Conservation (phyloP, 768 basidiomycete genomes). For the Calocera cornea region DNA sequence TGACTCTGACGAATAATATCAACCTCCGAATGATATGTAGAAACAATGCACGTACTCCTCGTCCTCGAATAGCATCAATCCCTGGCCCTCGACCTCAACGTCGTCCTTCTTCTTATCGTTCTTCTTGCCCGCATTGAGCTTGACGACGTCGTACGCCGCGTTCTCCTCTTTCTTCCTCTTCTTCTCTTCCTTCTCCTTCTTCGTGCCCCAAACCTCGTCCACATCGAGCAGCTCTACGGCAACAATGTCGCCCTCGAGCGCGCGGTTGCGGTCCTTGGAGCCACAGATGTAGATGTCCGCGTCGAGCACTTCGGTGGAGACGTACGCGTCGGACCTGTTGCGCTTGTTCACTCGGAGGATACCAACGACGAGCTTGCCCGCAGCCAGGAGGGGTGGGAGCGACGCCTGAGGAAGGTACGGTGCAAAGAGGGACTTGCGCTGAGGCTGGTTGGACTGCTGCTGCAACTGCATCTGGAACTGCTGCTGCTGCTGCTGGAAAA, state of each 20-base stretch:
- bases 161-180: slow-evolving; percentile 99
- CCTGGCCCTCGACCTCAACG: slow-evolving; percentile 98
- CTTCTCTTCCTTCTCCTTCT: slow-evolving; percentile 99
- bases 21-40: not conserved
- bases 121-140: slow-evolving; percentile 58
- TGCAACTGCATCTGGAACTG: slow-evolving; percentile 93
- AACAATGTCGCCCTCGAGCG: slow-evolving; percentile 95
- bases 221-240: slow-evolving; percentile 96
- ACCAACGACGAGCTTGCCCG: slow-evolving; percentile 94
- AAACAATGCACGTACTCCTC: slow-evolving; percentile 53
- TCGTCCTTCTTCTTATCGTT: slow-evolving; percentile 99
- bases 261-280: slow-evolving; percentile 95
- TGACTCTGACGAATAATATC: slow-evolving; percentile 46
- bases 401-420: slow-evolving; percentile 98
- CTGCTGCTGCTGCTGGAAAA: slow-evolving; percentile 85
- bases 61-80: slow-evolving; percentile 90
- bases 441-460: slow-evolving; percentile 81
- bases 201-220: slow-evolving; percentile 95
- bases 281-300: slow-evolving; percentile 99
- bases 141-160: slow-evolving; percentile 73
- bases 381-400: slow-evolving; percentile 86
- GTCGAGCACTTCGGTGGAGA: slow-evolving; percentile 93
- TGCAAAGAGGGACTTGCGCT: slow-evolving; percentile 95
- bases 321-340: slow-evolving; percentile 96
- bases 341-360: slow-evolving; percentile 96